A percentile compares a stretch with the other conserved stretches of the same genome.
Conservation (phyloP, 495 filamentous ascomycete species). For the Penicillium chermesinum region DNA sequence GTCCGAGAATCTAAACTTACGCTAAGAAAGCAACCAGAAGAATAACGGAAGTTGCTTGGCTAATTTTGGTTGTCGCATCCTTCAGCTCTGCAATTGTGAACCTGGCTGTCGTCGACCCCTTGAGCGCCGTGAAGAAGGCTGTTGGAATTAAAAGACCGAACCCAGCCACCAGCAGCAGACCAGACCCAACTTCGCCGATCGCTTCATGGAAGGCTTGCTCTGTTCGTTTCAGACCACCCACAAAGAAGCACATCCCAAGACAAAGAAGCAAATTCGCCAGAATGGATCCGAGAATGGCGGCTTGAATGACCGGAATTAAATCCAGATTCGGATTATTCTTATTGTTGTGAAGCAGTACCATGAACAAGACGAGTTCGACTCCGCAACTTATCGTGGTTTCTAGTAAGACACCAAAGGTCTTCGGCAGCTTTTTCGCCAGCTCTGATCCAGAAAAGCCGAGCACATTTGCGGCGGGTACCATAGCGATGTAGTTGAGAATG, state of each 20-base stretch:
- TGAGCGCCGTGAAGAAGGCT: slow-evolving; percentile 64
- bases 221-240: slow-evolving; percentile 61
- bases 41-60: slow-evolving; percentile 69
- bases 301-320: slow-evolving; percentile 68
- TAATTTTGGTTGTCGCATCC: slow-evolving; percentile 57
- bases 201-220: slow-evolving; percentile 68
- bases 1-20: slow-evolving; percentile 20
- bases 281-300: slow-evolving; percentile 77
- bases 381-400: slow-evolving; percentile 73
- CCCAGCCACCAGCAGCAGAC: slow-evolving; percentile 74
- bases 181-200: slow-evolving; percentile 75
- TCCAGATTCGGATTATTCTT: slow-evolving; percentile 21
- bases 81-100: slow-evolving; percentile 37
- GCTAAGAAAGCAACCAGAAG: slow-evolving; percentile 71
- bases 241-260: slow-evolving; percentile 71
- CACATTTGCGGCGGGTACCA: slow-evolving; percentile 85
- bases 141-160: slow-evolving; percentile 80
- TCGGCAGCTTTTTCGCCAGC: slow-evolving; percentile 71
- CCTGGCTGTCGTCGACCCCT: slow-evolving; percentile 27
- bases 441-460: slow-evolving; percentile 82
- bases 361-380: slow-evolving; percentile 80
- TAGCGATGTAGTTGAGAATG: slow-evolving; percentile 68
- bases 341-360: slow-evolving; percentile 55
- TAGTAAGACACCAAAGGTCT: slow-evolving; percentile 69
- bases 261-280: slow-evolving; percentile 74